Evolutionary conservation across 139 green algal genomes (phyloP).

Genomic region (Pseudopediastrum boryanum): DNA sequence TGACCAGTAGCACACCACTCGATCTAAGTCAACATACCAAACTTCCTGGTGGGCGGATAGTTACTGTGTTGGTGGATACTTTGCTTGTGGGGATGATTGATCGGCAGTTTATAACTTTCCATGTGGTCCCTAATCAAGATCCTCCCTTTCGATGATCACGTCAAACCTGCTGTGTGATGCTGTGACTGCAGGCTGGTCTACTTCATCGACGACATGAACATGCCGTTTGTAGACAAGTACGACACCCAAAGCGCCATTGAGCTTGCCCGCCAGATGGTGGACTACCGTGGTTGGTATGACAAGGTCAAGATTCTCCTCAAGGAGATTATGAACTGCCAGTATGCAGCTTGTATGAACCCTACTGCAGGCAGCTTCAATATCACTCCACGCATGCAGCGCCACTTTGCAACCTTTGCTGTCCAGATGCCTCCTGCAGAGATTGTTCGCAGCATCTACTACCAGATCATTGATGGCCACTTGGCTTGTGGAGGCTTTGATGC

Average conservation of each 20-base stretch:
- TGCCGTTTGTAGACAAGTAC: constrained; percentile 94
- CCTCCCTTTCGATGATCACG: no score
- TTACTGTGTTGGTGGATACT: no score
- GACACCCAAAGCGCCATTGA: constrained; percentile 93
- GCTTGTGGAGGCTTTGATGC: constrained; percentile 65
- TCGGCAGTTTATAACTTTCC: no score
- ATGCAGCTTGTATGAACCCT: constrained; percentile 89
- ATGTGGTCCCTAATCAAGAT: no score
- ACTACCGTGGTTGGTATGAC: constrained; percentile 93
- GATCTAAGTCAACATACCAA: no score
- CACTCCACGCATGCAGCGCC: constrained; percentile 91
- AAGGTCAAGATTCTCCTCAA: constrained; percentile 91
- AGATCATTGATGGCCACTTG: constrained; percentile 37
- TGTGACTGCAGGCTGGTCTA: constrained; percentile 76
- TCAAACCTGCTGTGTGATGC: no score
- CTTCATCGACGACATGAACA: constrained; percentile 95
- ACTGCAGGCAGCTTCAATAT: constrained; percentile 90
- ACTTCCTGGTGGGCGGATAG: no score
- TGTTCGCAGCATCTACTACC: constrained; percentile 69
- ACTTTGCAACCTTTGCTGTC: constrained; percentile 90
- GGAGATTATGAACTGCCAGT: constrained; percentile 85
- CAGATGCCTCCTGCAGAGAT: constrained; percentile 81
- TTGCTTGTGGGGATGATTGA: no score
- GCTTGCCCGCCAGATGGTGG: constrained; percentile 86
- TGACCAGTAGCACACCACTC: no score